Evolutionary conservation across 2,329 filamentous ascomycete species (phyloP), one percentile per base, ranked within the genome.

Genomic region (Amphichorda felina): DNA sequence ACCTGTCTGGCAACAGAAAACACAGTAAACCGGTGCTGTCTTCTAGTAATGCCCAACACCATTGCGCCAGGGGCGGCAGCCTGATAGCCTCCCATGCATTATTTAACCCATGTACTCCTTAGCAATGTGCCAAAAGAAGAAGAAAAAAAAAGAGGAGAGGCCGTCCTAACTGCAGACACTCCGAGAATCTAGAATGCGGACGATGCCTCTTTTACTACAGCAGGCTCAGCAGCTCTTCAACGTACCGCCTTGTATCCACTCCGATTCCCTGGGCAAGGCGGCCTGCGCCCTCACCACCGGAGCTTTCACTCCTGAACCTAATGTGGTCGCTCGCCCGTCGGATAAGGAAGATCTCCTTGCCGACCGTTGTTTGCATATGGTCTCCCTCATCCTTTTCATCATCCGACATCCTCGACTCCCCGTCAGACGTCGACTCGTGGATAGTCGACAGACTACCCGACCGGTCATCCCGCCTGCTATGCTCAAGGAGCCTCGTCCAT

Each of bases 161-260:
- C n/a, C n/a, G n/a, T n/a, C n/a, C n/a, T n/a, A n/a, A n/a, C n/a
- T n/a, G n/a, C n/a, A n/a, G n/a, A n/a, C n/a, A n/a, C n/a, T n/a
- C n/a, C n/a, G n/a, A n/a, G n/a, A n/a, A n/a, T n/a, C n/a, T n/a
- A n/a, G n/a, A n/a, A n/a, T n/a, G n/a, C n/a, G n/a, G n/a, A n/a
- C 21, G 6, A 10, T 24, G 21, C 21, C 21, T 10, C 21, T 10
- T 16, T 13, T 30, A 7, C 43, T 40, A 59, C 22, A 60, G 40
- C 49, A 86, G 53, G 48, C 68, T 83, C 53, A 87, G 58, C 38
- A 88, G 51, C 2, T 75, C 76, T 53, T 87, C 82, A 4, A 87
- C 74, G 54, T 87, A 87, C 50, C 70, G 72, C 53, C 77, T 70
- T 21, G 82, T 84, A 61, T 88, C 82, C 24, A 87, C 68, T 0